Base-by-base conservation (phyloP, 306 rosid genomes). In the Pterocarpus santalinus region DNA sequence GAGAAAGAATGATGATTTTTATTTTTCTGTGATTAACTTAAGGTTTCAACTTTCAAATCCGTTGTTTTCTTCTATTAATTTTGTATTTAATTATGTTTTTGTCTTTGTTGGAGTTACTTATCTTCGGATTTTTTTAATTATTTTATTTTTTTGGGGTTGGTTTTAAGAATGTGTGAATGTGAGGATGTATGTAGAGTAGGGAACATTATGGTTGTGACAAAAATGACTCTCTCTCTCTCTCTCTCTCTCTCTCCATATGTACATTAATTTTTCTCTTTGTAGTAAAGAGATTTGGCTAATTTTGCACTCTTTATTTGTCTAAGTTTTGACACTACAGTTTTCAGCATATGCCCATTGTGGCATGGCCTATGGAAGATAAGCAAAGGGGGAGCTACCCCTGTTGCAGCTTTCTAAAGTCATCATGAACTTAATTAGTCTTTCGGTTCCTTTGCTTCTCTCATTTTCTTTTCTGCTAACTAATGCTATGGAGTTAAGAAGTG, bases 91-190 rank as follows among this genome's bases (percentile, higher is more conserved):
- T 13, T 10, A 7, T 10, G 51, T 11, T 41, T 22, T 9, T 7
- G 10, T 15, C 4, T 52, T 52, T 6, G 0, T 46, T 6, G 49
- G 17, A 51, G 36, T 5, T 49, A 7, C 28, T 51, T 30, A 1
- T 43, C 52, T 51, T 38, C 4, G 8, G 8, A 9, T 63, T 0
- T 34, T 65, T 14, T n/a, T 4, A 2, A 12, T 41, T 39, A 1
- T 1, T 56, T 70, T 77, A 9, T 22, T 58, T 22, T 61, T 43
- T 56, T 53, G 5, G 6, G 46, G 63, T 70, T 52, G 65, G 73
- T 17, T 82, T 60, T 81, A 61, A 51, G 73, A 15, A 51, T 4
- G 55, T 15, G 52, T 76, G 71, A 14, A 34, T 22, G 81, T 28
- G 35, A 75, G 75, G 44, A 69, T 76, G 1, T 43, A 30, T 38